phyloP scores from a whole-genome alignment of 1,284 basidiomycete species.

The Ceratobasidium sp. region DNA sequence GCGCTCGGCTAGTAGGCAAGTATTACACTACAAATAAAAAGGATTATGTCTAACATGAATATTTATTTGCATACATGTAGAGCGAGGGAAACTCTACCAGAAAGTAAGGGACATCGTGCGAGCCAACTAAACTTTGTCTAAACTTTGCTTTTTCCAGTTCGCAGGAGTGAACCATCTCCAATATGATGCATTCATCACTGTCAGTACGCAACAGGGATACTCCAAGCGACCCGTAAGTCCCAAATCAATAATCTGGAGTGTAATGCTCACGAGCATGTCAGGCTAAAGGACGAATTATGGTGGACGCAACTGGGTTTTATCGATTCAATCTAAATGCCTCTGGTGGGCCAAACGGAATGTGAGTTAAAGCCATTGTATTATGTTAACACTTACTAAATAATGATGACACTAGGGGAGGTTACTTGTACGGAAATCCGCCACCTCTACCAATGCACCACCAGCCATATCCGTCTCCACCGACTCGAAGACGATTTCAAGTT shows the following conservation, averaged over 20 bases:
- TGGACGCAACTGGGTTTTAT: constrained; percentile 29
- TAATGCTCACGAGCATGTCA: not conserved
- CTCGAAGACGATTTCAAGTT: not conserved
- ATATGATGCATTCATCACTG: constrained; percentile 25
- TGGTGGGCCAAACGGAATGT: constrained; percentile 11
- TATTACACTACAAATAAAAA: not conserved
- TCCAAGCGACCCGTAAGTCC: constrained; percentile 9
- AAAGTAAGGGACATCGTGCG: constrained; percentile 2
- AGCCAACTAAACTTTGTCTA: not conserved
- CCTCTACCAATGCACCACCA: not conserved
- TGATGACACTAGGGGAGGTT: not conserved
- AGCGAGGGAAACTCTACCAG: constrained; percentile 30
- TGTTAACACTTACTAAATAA: not conserved
- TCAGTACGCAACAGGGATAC: not conserved
- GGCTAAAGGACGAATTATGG: constrained; percentile 34
- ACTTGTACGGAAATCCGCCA: not conserved
- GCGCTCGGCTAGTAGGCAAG: constrained; percentile 1
- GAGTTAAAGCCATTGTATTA: not conserved
- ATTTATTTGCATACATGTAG: not conserved
- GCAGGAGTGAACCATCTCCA: constrained; percentile 26
- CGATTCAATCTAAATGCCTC: constrained; percentile 26
- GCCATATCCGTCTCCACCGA: not conserved
- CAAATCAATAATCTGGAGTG: no score
- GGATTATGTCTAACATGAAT: no score
- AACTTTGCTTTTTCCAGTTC: not conserved